Evolutionary conservation across 2,329 filamentous ascomycete species (phyloP).

Genomic region (Paecilomyces formosus): DNA sequence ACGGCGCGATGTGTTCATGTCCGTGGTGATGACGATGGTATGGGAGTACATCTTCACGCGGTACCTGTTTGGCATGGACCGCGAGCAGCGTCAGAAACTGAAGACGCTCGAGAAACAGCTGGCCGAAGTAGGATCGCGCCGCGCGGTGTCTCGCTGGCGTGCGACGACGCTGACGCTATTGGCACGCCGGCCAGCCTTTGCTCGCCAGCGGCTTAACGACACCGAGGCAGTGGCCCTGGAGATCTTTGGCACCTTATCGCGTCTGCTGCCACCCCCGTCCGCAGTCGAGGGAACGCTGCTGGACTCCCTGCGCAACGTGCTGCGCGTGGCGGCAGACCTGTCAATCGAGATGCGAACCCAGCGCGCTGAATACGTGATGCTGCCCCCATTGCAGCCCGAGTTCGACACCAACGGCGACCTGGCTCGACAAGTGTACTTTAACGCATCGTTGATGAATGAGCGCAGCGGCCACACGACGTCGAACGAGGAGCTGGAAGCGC

Average conservation of each 20-base stretch:
- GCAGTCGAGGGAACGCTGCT: constrained; percentile 74
- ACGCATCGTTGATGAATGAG: constrained; percentile 91
- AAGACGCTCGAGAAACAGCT: constrained; percentile 92
- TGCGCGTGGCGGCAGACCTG: constrained; percentile 80
- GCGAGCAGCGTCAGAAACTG: constrained; percentile 94
- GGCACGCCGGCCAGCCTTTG: constrained; percentile 71
- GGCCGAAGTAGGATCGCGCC: constrained; percentile 73
- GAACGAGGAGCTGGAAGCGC: constrained; percentile 73
- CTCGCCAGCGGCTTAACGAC: constrained; percentile 74
- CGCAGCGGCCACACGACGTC: constrained; percentile 62
- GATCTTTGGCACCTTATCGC: constrained; percentile 74
- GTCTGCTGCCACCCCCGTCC: constrained; percentile 77
- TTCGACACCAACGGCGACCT: constrained; percentile 92
- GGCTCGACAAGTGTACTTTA: constrained; percentile 80
- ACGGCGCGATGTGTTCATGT: constrained; percentile 94
- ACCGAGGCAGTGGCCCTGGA: constrained; percentile 94
- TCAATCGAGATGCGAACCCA: constrained; percentile 97
- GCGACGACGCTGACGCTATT: constrained; percentile 89
- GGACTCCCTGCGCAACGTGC: constrained; percentile 76
- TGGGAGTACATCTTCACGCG: constrained; percentile 98
- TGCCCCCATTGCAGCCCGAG: constrained; percentile 87
- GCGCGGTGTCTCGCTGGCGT: constrained; percentile 95
- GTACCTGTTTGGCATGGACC: constrained; percentile 97
- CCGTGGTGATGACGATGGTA: constrained; percentile 97
- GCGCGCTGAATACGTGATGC: constrained; percentile 96